Evolutionary conservation across 1,284 basidiomycete genomes (phyloP).

Genomic region (Peniophora sp.): DNA sequence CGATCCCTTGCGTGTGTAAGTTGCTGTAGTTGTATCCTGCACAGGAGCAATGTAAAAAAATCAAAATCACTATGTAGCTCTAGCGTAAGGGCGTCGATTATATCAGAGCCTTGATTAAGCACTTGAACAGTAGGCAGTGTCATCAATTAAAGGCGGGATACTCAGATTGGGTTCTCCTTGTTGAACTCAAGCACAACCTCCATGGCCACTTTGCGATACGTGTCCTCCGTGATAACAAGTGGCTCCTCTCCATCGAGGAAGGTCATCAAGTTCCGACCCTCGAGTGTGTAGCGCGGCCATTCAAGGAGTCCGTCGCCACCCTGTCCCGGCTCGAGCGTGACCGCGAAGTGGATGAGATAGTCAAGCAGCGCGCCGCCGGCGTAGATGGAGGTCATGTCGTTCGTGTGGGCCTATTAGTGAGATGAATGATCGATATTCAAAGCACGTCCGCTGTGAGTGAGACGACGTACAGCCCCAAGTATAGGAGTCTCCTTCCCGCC

Average conservation of each 20-base stretch:
- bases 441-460: no score
- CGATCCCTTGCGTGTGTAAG: no score
- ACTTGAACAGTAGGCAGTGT: no score
- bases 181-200: not conserved
- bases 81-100: no score
- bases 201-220: not conserved
- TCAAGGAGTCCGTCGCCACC: constrained; percentile 14
- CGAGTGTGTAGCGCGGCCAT: constrained; percentile 43
- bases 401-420: constrained; percentile 1
- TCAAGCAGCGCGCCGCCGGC: constrained; percentile 2
- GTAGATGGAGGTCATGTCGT: constrained; percentile 8
- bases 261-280: constrained; percentile 31
- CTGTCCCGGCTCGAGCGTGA: constrained; percentile 41
- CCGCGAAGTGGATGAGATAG: constrained; percentile 21
- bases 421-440: no score
- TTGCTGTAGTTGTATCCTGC: no score
- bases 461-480: not conserved
- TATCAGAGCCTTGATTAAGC: no score
- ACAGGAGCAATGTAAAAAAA: no score
- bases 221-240: not conserved
- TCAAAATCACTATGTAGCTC: no score
- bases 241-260: constrained; percentile 31
- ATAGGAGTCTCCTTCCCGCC: not conserved
- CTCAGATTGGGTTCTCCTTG: no score
- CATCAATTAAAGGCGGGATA: no score